phyloP scores from a whole-genome alignment of 257 asterid genomes.

The Coffea canephora region DNA sequence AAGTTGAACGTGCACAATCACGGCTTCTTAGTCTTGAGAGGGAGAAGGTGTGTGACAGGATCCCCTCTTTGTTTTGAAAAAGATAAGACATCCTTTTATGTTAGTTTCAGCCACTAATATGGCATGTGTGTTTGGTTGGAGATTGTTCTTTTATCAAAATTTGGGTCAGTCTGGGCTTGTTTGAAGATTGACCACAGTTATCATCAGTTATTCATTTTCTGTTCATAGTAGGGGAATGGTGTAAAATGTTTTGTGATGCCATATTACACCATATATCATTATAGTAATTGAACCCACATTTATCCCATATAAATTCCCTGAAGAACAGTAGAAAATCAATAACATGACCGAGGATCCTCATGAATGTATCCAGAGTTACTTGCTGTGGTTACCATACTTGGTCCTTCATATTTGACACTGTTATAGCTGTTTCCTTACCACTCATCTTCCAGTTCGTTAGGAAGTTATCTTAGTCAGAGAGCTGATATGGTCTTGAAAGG shows the following conservation, averaged over 20 bases:
- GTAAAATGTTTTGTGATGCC: not conserved
- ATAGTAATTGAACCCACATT: not conserved
- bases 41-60: slow-evolving; percentile 65
- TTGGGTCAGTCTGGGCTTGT: not conserved
- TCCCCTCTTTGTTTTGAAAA: not conserved
- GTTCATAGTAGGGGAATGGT: not conserved
- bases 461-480: slow-evolving; percentile 2
- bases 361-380: not conserved
- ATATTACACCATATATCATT: not conserved
- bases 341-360: not conserved
- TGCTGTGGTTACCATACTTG: not conserved
- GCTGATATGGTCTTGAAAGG: not conserved
- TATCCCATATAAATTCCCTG: not conserved
- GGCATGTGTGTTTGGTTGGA: not conserved
- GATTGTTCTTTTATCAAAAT: not conserved
- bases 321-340: not conserved
- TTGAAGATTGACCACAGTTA: not conserved
- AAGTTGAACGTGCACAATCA: slow-evolving; percentile 95
- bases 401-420: not conserved
- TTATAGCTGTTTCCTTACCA: not conserved
- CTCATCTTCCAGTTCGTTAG: not conserved
- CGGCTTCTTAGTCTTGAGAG: slow-evolving; percentile 96
- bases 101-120: not conserved
- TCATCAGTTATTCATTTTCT: not conserved
- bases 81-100: not conserved